A percentile compares a stretch with the other conserved stretches of the same genome.
These are phyloP conservation scores for Globisporangium apiculatum DNA, from an alignment of 352 stramenopile species.

Conservation along the genomic window DNA sequence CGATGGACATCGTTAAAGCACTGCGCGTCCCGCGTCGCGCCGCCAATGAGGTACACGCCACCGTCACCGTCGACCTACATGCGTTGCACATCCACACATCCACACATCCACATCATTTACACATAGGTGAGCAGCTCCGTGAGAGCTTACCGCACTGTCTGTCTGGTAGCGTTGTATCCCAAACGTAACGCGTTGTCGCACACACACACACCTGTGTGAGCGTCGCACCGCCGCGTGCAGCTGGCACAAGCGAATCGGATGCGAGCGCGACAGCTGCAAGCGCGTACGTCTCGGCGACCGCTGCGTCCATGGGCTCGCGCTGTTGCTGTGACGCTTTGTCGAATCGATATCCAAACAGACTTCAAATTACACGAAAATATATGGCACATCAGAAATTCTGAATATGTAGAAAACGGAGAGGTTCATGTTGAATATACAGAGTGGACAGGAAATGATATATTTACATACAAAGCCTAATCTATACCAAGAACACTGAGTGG, in stretches of 20 bases:
- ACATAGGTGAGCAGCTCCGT: no score
- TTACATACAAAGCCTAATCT: no score
- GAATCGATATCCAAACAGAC: no score
- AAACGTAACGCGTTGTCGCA: not conserved
- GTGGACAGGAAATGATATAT: no score
- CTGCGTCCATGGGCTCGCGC: not conserved
- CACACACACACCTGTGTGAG: constrained; percentile 29
- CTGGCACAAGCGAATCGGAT: constrained; percentile 12
- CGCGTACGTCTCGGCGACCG: not conserved
- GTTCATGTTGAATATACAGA: no score
- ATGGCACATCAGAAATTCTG: no score
- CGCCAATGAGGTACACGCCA: constrained; percentile 52
- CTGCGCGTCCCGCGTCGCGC: constrained; percentile 39
- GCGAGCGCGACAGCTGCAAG: constrained; percentile 6
- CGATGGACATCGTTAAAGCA: constrained; percentile 49
- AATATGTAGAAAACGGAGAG: no score
- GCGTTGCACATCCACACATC: not conserved
- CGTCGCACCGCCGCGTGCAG: constrained; percentile 37
- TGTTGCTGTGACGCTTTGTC: constrained; percentile 7
- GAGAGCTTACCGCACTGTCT: no score
- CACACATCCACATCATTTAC: no score
- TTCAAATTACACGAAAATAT: no score
- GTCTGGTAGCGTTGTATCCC: not conserved
- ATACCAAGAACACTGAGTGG: no score
- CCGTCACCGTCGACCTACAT: constrained; percentile 16